Evolutionary conservation across 371 early-diverging fungal species (phyloP).

Genomic region (Lichtheimia corymbifera): DNA sequence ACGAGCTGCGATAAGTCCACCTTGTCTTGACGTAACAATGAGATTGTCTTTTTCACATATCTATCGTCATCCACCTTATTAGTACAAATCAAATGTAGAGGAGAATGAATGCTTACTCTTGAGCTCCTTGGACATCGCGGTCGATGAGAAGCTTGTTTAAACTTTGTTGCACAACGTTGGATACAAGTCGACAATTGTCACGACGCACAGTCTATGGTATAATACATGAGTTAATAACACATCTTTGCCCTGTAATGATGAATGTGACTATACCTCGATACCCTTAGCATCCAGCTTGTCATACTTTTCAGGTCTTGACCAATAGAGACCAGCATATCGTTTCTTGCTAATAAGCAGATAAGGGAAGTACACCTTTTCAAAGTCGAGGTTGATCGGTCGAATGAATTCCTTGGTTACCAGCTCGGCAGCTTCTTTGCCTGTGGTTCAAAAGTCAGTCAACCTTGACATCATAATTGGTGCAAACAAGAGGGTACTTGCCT

Average conservation of each 20-base stretch:
- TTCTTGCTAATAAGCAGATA: constrained; percentile 99
- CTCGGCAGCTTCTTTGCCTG: constrained; percentile 81
- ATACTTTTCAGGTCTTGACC: constrained; percentile 89
- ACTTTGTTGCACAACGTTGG: constrained; percentile 93
- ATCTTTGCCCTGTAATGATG: too few species aligned
- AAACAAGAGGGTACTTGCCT: constrained; percentile 46
- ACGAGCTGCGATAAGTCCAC: constrained; percentile 98
- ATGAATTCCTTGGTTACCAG: constrained; percentile 88
- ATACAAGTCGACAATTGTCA: constrained; percentile 97
- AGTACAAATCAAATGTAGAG: background rate
- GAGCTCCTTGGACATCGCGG: constrained; percentile 90
- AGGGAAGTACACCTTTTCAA: constrained; percentile 99
- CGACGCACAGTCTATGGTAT: constrained; percentile 91
- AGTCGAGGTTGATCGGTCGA: constrained; percentile 98
- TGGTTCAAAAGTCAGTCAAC: background rate
- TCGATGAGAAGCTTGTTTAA: constrained; percentile 93
- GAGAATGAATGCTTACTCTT: constrained; percentile 54
- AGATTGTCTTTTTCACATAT: constrained; percentile 90
- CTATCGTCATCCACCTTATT: constrained; percentile 25
- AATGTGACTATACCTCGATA: constrained; percentile 78
- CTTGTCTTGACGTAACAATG: constrained; percentile 95
- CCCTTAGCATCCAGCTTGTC: constrained; percentile 99
- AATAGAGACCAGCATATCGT: constrained; percentile 99
- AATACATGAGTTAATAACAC: too few species aligned
- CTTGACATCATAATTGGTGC: background rate